Evolutionary conservation across 148 eudicot genomes (phyloP).

Genomic region (Silene conica): DNA sequence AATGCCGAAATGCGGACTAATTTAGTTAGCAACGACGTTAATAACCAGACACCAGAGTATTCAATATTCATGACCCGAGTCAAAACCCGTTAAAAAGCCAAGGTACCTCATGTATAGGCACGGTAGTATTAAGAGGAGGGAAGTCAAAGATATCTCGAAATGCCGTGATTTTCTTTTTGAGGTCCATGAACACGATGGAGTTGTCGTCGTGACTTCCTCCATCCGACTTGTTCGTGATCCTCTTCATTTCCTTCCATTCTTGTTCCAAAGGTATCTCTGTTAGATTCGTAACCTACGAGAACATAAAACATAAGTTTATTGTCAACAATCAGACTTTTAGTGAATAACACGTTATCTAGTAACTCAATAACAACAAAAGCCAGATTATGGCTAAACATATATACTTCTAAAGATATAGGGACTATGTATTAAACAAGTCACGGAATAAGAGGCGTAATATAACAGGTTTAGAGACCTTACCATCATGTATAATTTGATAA

Average conservation of each 20-base stretch:
- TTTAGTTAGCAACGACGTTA: too few species aligned
- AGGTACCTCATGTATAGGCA: constrained; percentile 63
- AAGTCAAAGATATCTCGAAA: constrained; percentile 78
- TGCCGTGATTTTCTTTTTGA: constrained; percentile 55
- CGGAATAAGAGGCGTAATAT: too few species aligned
- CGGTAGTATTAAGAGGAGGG: constrained; percentile 55
- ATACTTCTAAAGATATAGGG: neutral
- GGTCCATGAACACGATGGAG: constrained; percentile 49
- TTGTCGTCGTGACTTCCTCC: constrained; percentile 31
- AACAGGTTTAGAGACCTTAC: neutral
- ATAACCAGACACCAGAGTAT: too few species aligned
- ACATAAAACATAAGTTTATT: neutral
- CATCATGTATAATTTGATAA: neutral
- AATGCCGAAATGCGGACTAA: too few species aligned
- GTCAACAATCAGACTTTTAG: too few species aligned
- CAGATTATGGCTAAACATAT: too few species aligned
- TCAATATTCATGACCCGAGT: too few species aligned
- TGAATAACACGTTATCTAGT: neutral
- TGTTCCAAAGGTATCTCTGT: neutral
- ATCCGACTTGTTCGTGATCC: constrained; percentile 28
- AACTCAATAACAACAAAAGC: too few species aligned
- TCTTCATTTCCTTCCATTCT: neutral
- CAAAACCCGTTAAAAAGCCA: too few species aligned
- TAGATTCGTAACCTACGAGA: neutral
- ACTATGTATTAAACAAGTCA: neutral